Evolutionary conservation across 2,329 filamentous ascomycete genomes (phyloP), one percentile per base, ranked within the genome.

Genomic region (Alternaria ethzedia): DNA sequence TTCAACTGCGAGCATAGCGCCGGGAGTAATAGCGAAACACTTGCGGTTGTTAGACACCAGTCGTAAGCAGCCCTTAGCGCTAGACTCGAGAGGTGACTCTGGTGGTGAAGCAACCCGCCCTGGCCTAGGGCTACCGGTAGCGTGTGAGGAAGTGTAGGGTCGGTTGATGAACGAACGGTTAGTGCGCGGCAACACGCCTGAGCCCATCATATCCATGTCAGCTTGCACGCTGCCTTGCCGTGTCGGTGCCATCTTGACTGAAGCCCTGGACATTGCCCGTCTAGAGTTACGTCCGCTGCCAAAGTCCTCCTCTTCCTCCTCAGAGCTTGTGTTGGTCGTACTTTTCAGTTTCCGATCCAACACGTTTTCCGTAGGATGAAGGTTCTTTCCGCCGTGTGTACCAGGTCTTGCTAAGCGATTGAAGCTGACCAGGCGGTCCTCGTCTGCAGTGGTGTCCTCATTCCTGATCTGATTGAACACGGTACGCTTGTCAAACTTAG

Each of bases 391-490:
- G 0, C 83, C 83, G 67, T 84, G 81, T 20, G 83, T 85, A n/a
- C 83, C 83, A 17, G 83, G 83, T 49, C 82, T 76, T 25, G 79
- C 76, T 6, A 88, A 74, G 32, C 93, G 88, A 77, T 98, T 98
- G 81, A 97, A 94, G 58, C 92, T 91, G 32, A 97, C 94, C 43
- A 99, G 82, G n/a, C 95, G 90, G 68, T 93, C 92, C 57, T 94
- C 91, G 60, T 97, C 94, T n/a, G 94, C 92, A 9, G 95, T 89
- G 28, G 89, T 90, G 72, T 98, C 95, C 60, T 96, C 93, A 69
- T 92, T 93, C 63, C 93, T 87, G 79, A 98, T 96, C 80, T 97
- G 91, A 69, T 95, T 91, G 77, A 99, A 99, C 9, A 98, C 89
- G 2, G 90, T 90, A 59, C 91, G 89, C 82, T 98, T 98, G 83